Conservation (phyloP, 2,329 filamentous ascomycete genomes). For the Truncatella angustata region DNA sequence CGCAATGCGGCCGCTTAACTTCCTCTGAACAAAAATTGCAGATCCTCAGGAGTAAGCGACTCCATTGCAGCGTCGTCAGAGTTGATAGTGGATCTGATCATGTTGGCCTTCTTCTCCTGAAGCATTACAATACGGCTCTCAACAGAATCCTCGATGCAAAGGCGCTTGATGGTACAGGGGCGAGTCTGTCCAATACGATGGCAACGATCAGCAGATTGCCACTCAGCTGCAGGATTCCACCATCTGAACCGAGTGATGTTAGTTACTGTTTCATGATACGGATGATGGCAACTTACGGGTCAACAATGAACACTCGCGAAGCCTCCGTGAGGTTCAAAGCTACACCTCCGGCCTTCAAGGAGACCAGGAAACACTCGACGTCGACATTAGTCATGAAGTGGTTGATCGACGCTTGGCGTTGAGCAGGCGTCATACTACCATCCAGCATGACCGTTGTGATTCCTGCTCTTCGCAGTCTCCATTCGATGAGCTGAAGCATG, state of each 20-base stretch:
- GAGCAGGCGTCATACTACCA: constrained; percentile 92
- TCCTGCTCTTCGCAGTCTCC: constrained; percentile 92
- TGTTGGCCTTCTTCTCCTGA: constrained; percentile 97
- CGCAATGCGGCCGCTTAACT: too few species aligned
- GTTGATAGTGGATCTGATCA: constrained; percentile 97
- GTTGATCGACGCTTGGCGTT: constrained; percentile 90
- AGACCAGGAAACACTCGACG: constrained; percentile 94
- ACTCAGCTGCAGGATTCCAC: constrained; percentile 99
- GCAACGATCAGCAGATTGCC: constrained; percentile 92
- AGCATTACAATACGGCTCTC: constrained; percentile 93
- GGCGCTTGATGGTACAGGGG: constrained; percentile 88
- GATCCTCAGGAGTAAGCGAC: constrained; percentile 83
- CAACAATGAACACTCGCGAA: constrained; percentile 91
- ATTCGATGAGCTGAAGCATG: constrained; percentile 96
- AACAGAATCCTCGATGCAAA: constrained; percentile 96
- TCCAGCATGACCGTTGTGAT: constrained; percentile 99
- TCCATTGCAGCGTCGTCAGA: constrained; percentile 89
- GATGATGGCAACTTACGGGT: constrained; percentile 65
- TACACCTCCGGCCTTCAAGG: constrained; percentile 92
- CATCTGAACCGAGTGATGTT: constrained; percentile 54
- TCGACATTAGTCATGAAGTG: constrained; percentile 95
- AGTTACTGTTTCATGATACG: neutral
- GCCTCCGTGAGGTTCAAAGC: constrained; percentile 95
- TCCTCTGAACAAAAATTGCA: constrained; percentile 94
- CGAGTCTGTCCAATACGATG: constrained; percentile 95